Evolutionary conservation across 768 basidiomycete genomes (phyloP).

Genomic region (Pleurotus tuber-regium): DNA sequence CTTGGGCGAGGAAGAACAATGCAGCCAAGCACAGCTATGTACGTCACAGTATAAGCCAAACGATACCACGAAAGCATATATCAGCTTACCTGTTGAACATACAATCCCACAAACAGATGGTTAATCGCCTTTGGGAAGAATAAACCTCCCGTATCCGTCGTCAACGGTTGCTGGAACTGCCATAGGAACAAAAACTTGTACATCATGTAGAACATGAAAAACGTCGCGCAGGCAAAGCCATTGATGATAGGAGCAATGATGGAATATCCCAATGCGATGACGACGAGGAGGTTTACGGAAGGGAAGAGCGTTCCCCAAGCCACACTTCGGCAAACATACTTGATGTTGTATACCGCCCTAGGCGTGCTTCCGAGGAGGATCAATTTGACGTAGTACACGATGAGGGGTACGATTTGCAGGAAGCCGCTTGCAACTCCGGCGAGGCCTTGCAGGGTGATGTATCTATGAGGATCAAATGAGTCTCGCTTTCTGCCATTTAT

Average conservation of each 20-base stretch:
- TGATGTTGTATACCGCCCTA: slow-evolving; percentile 79
- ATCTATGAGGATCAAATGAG: slow-evolving; percentile 38
- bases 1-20: slow-evolving; percentile 84
- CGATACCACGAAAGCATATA: too few species aligned
- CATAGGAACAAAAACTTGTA: slow-evolving; percentile 89
- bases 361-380: slow-evolving; percentile 87
- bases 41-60: not conserved
- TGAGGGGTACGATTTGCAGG: slow-evolving; percentile 69
- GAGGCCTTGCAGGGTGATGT: slow-evolving; percentile 78
- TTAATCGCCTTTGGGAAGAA: slow-evolving; percentile 96
- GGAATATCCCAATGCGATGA: slow-evolving; percentile 85
- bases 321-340: slow-evolving; percentile 66
- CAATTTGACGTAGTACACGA: slow-evolving; percentile 89
- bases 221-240: slow-evolving; percentile 78
- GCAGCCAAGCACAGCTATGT: slow-evolving; percentile 65
- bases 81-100: slow-evolving; percentile 65
- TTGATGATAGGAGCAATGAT: slow-evolving; percentile 94
- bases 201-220: slow-evolving; percentile 79
- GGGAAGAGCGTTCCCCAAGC: slow-evolving; percentile 80
- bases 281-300: slow-evolving; percentile 69
- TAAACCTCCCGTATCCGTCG: slow-evolving; percentile 82
- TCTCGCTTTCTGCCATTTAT: not conserved
- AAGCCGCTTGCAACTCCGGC: slow-evolving; percentile 79
- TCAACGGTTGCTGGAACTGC: slow-evolving; percentile 66
- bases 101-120: slow-evolving; percentile 92